Percentiles rank a stretch among this genome's conserved stretches.
Evolutionary conservation across 805 yeast genomes (phyloP).

Genomic region (Ogataea salicorniae): DNA sequence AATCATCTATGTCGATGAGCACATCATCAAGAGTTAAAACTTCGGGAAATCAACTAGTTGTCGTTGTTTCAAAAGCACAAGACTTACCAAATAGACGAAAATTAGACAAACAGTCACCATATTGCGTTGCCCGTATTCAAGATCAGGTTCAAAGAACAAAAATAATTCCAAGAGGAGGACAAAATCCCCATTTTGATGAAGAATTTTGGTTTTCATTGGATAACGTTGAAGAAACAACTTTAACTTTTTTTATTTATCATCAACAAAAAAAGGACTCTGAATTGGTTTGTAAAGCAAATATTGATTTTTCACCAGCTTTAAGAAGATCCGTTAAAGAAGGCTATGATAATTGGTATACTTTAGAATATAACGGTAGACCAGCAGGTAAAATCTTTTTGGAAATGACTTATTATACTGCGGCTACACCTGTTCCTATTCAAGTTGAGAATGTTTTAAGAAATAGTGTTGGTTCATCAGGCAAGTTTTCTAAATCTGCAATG

Average conservation of each 20-base stretch:
- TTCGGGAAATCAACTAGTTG: slow-evolving; percentile 48
- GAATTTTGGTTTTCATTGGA: slow-evolving; percentile 64
- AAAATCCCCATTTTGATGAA: slow-evolving; percentile 84
- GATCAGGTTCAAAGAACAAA: slow-evolving; percentile 77
- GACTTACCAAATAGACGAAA: slow-evolving; percentile 83
- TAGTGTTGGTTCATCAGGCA: slow-evolving; percentile 1
- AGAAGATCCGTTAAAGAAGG: slow-evolving; percentile 66
- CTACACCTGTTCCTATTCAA: slow-evolving; percentile 27
- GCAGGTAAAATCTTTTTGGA: slow-evolving; percentile 90
- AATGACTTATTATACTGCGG: slow-evolving; percentile 79
- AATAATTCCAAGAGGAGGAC: slow-evolving; percentile 83
- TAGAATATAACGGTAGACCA: slow-evolving; percentile 59
- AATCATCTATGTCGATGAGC: background rate
- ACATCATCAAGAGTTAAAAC: background rate
- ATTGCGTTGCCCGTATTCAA: slow-evolving; percentile 75
- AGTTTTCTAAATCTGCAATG: background rate
- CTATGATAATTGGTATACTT: slow-evolving; percentile 77
- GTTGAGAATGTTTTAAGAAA: slow-evolving; percentile 21
- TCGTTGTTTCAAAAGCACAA: slow-evolving; percentile 74
- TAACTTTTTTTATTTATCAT: slow-evolving; percentile 75
- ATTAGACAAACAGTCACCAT: slow-evolving; percentile 91
- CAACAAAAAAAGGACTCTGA: slow-evolving; percentile 84
- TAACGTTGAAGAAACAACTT: slow-evolving; percentile 54
- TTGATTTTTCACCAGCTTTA: slow-evolving; percentile 73
- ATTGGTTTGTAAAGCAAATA: slow-evolving; percentile 74